Conservation (phyloP, 441 rosid genomes). For the Populus hybrid region DNA sequence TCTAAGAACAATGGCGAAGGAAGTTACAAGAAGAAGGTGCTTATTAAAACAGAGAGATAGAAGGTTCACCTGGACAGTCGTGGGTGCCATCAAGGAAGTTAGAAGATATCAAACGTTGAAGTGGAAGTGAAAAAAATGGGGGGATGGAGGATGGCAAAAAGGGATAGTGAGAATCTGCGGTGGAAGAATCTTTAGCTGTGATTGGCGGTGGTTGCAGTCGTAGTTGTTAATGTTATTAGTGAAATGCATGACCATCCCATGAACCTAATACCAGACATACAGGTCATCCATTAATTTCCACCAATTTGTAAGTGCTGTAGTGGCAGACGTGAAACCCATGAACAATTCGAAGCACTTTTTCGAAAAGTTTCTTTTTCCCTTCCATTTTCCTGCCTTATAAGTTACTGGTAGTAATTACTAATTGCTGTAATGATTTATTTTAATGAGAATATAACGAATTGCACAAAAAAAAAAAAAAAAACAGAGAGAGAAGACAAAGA, state of each 20-base stretch:
- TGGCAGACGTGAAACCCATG: constrained; percentile 65
- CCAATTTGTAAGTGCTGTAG: constrained; percentile 13
- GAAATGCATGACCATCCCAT: constrained; percentile 36
- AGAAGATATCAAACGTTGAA: background rate
- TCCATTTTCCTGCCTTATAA: background rate
- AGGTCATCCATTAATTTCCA: constrained; percentile 13
- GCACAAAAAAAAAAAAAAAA: too few relatives aligned
- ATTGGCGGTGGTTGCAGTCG: constrained; percentile 10
- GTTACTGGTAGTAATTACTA: background rate
- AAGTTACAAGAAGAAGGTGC: background rate
- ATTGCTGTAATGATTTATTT: background rate
- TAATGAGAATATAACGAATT: background rate
- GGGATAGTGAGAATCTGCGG: constrained; percentile 19
- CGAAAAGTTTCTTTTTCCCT: background rate
- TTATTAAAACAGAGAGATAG: constrained; percentile 17
- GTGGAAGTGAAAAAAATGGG: background rate
- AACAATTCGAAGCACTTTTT: constrained; percentile 23
- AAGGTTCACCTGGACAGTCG: constrained; percentile 26
- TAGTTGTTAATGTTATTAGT: constrained; percentile 1
- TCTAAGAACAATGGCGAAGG: background rate
- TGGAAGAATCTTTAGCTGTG: constrained; percentile 22
- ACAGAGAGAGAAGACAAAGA: background rate
- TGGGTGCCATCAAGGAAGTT: constrained; percentile 48
- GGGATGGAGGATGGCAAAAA: background rate
- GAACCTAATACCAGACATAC: constrained; percentile 13